Evolutionary conservation across 371 early-diverging fungal genomes (phyloP).

Genomic region (Rhizopus arrhizus): DNA sequence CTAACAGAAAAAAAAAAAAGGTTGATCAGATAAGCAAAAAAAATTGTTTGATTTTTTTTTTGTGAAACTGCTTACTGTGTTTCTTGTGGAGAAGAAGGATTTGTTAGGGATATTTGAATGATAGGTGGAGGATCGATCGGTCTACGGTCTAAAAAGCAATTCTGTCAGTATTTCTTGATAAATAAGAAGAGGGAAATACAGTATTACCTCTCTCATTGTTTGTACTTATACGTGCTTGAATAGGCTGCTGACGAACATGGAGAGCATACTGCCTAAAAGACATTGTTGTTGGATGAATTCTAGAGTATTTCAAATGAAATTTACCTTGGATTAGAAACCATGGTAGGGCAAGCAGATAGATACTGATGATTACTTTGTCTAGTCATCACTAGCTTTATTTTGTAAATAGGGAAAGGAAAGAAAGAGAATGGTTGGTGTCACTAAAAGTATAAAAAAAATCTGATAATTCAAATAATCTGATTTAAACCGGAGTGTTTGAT

Average conservation of each 20-base stretch:
- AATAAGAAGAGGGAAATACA: not conserved
- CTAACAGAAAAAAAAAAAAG: constrained; percentile 30
- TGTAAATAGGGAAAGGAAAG: not conserved
- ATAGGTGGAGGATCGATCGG: constrained; percentile 92
- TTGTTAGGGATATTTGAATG: constrained; percentile 64
- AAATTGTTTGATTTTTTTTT: too few relatives aligned
- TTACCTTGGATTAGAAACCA: not conserved
- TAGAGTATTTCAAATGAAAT: not conserved
- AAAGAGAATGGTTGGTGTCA: constrained; percentile 19
- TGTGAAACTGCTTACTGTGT: constrained; percentile 25
- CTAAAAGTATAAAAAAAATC: constrained; percentile 21
- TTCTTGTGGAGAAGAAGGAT: constrained; percentile 44
- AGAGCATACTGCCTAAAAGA: constrained; percentile 10
- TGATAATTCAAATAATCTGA: constrained; percentile 27
- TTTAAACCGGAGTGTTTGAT: constrained; percentile 18
- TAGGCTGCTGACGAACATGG: constrained; percentile 44
- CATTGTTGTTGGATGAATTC: not conserved
- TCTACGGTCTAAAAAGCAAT: constrained; percentile 63
- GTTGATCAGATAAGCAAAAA: constrained; percentile 1
- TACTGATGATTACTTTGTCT: not conserved
- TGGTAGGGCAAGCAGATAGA: not conserved
- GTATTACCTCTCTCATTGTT: constrained; percentile 35
- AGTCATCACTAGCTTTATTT: not conserved
- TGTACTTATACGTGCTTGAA: constrained; percentile 41
- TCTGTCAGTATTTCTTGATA: not conserved